These are phyloP conservation scores for Hypericum perforatum DNA, from an alignment of 345 rosid genomes.

Conservation along the genomic window DNA sequence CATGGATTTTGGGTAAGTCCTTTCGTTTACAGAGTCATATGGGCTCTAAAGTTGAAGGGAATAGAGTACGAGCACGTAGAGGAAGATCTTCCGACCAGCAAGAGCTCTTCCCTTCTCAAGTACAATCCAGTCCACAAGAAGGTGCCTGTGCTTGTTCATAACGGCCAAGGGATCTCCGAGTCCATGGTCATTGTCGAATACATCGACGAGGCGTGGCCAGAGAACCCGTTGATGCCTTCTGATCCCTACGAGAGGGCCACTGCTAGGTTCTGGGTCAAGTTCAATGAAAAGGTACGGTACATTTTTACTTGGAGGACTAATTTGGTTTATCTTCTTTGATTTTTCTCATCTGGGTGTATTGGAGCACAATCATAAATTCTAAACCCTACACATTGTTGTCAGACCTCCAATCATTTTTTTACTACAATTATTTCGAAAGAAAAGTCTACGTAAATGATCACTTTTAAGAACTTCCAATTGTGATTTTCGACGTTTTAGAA, in stretches of 20 bases:
- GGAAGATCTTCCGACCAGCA: constrained; percentile 7
- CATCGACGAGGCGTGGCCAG: constrained; percentile 15
- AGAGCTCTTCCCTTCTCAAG: constrained; percentile 7
- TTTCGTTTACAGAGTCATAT: constrained; percentile 1
- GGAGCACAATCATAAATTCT: too few species aligned
- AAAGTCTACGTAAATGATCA: too few species aligned
- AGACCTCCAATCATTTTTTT: too few species aligned
- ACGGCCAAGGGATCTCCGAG: constrained; percentile 6
- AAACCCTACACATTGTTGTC: too few species aligned
- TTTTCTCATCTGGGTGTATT: too few species aligned
- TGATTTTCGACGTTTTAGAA: too few species aligned
- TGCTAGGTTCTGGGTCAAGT: constrained; percentile 15
- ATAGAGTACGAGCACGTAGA: constrained; percentile 2
- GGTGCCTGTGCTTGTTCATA: constrained; percentile 13
- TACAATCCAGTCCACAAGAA: constrained; percentile 14
- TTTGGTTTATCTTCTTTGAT: too few species aligned
- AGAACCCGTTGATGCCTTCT: constrained; percentile 8
- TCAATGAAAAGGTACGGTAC: constrained; percentile 5
- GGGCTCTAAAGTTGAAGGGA: constrained; percentile 19
- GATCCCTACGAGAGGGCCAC: constrained; percentile 11
- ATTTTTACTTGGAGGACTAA: too few species aligned
- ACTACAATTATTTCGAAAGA: too few species aligned
- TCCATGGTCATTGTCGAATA: constrained; percentile 12
- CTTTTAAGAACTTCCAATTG: too few species aligned
- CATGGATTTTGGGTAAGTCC: constrained; percentile 11